A percentile compares a stretch with the other conserved stretches of the same genome.
Evolutionary conservation across 2,329 filamentous ascomycete genomes (phyloP).

Genomic region (Trichoderma koningii): DNA sequence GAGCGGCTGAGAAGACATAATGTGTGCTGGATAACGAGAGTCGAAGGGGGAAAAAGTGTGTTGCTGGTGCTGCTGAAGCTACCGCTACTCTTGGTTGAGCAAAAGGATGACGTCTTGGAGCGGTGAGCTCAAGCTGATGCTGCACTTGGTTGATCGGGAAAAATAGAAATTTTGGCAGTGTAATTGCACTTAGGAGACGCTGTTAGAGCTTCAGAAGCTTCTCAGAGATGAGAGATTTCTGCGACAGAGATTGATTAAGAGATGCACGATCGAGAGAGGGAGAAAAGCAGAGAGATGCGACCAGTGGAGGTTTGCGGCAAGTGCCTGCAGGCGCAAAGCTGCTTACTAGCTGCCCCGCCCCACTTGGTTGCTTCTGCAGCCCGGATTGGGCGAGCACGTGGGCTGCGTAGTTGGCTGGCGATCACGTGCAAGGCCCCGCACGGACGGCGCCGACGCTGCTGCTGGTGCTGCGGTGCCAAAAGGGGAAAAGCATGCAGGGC

Average conservation of each 20-base stretch:
- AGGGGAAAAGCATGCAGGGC: slow-evolving; percentile 36
- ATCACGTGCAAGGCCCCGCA: slow-evolving; percentile 37
- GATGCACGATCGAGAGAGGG: neutral
- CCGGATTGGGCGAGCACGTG: slow-evolving; percentile 36
- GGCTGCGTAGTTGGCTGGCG: slow-evolving; percentile 36
- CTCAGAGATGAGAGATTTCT: neutral
- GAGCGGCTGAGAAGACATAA: slow-evolving; percentile 94
- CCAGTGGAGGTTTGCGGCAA: slow-evolving; percentile 6
- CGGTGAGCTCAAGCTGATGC: neutral
- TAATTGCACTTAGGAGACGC: neutral
- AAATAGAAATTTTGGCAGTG: neutral
- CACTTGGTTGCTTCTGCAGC: slow-evolving; percentile 11
- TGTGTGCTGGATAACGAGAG: slow-evolving; percentile 20
- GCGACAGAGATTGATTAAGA: neutral
- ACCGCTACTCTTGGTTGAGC: neutral
- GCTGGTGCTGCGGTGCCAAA: slow-evolving; percentile 31
- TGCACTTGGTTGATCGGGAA: neutral
- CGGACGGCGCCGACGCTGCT: slow-evolving; percentile 22
- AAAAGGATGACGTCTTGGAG: slow-evolving; percentile 9
- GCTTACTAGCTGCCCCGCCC: neutral
- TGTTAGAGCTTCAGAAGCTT: neutral
- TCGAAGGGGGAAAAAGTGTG: neutral
- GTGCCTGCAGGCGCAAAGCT: slow-evolving; percentile 19
- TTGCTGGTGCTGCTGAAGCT: neutral
- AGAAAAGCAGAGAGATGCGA: slow-evolving; percentile 13